Base-by-base conservation (phyloP, 2,329 filamentous ascomycete genomes). In the Hypoxylon sp. region DNA sequence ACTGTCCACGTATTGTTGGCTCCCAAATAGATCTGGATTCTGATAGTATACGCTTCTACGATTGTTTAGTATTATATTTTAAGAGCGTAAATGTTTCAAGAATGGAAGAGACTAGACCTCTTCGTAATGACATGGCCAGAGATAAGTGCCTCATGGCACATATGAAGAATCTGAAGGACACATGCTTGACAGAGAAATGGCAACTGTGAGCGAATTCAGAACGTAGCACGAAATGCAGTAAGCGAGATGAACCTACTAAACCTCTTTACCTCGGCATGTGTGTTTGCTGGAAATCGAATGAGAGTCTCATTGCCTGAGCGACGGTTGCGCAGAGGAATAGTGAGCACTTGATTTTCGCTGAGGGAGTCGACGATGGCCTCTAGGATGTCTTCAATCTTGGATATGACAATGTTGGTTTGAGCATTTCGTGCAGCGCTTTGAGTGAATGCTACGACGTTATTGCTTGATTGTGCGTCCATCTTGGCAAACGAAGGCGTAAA, bases 11-110 rank as follows among this genome's bases (percentile, higher is more conserved):
- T 88, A 83, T 15, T 79, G 76, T 76, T 96, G 93, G 54, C 84
- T 89, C 19, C 85, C 84, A 74, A 96, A 97, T 0, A 97, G 81
- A 8, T 89, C 85, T 3, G 90, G 88, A 71, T 94, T 86, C 73
- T 92, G 89, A 76, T 97, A 97, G 78, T 91, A 97, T 3, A 97
- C 89, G 74, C 93, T 92, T 68, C 93, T 95, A 67, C n/a, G 3
- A 29, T 1, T 17, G 4, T 32, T 75, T 21, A 76, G 64, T 8
- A 32, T 35, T 21, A 3, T 2, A 6, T n/a, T 39, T 19, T 27
- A 6, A 24, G 2, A 35, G 15, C 44, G 59, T n/a, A 68, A 42
- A 5, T 19, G 31, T 2, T 24, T 13, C 6, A 31, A 39, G 24
- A 19, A 50, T 39, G 11, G 52, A 54, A 50, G 17, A 55, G 29